Evolutionary conservation across 2,329 filamentous ascomycete genomes (phyloP).

Genomic region (Pestalotiopsis sp.): DNA sequence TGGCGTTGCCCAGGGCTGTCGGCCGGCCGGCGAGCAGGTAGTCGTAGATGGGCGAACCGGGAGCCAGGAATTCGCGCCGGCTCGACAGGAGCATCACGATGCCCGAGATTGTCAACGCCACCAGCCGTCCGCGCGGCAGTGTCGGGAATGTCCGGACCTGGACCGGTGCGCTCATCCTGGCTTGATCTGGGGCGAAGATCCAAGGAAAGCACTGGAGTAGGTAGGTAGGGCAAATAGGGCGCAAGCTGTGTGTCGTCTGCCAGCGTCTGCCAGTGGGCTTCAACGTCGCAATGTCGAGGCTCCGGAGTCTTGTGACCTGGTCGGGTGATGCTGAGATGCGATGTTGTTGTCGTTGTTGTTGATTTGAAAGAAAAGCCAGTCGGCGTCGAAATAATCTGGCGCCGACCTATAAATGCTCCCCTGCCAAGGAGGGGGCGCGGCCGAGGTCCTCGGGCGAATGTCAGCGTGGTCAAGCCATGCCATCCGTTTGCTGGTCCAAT

Average conservation of each 20-base stretch:
- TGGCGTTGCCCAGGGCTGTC: background rate
- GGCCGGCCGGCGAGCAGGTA: conserved; percentile 11
- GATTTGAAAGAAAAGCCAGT: background rate
- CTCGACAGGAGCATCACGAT: conserved; percentile 10
- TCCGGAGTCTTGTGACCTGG: no score
- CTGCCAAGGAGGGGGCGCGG: background rate
- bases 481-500: background rate
- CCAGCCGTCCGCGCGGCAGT: background rate
- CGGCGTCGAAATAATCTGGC: no score
- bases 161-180: conserved; percentile 5
- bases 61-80: background rate
- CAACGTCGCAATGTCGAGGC: no score
- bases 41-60: conserved; percentile 12
- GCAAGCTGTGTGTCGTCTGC: background rate
- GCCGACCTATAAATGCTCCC: background rate
- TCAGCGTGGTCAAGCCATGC: background rate
- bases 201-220: background rate
- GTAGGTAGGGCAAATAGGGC: background rate
- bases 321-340: background rate
- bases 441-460: background rate
- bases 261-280: background rate
- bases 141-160: conserved; percentile 6
- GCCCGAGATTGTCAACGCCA: background rate
- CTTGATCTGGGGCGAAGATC: background rate
- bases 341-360: background rate